These are phyloP conservation scores for Litchi chinensis DNA, from an alignment of 345 rosid species.

Conservation along the genomic window DNA sequence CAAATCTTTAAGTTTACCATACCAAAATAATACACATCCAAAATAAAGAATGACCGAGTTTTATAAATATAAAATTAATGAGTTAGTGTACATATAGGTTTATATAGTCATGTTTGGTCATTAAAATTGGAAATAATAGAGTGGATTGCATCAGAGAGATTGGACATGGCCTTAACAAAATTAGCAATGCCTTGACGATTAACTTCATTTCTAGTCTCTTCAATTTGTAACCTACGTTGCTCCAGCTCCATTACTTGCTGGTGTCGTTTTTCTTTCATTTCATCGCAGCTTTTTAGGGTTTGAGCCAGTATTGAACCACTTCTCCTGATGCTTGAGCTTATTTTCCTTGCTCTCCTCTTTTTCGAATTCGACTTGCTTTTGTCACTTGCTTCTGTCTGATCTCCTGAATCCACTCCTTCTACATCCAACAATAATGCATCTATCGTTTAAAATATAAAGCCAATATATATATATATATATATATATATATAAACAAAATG, in stretches of 20 bases:
- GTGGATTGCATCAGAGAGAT: constrained; percentile 41
- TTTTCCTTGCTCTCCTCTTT: constrained; percentile 23
- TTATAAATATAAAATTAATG: too few species aligned
- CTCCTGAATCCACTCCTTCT: constrained; percentile 27
- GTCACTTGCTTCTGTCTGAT: constrained; percentile 28
- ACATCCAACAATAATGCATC: background rate
- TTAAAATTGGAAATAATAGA: constrained; percentile 27
- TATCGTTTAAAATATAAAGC: too few species aligned
- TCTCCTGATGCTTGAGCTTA: constrained; percentile 28
- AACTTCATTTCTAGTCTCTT: constrained; percentile 33
- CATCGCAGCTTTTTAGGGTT: constrained; percentile 34
- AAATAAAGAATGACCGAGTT: too few species aligned
- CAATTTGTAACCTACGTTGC: constrained; percentile 35
- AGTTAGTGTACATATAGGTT: too few species aligned
- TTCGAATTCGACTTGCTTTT: background rate
- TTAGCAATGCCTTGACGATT: constrained; percentile 26
- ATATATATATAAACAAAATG: too few species aligned
- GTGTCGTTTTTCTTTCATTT: constrained; percentile 36
- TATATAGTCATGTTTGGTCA: constrained; percentile 20
- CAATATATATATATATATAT: too few species aligned
- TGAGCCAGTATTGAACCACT: constrained; percentile 33
- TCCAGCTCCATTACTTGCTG: constrained; percentile 36
- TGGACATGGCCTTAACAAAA: constrained; percentile 30
- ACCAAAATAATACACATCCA: too few species aligned
- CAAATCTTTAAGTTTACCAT: too few species aligned